Conservation (phyloP, 2,329 filamentous ascomycete genomes). For the Sclerotiophoma versabilis region DNA sequence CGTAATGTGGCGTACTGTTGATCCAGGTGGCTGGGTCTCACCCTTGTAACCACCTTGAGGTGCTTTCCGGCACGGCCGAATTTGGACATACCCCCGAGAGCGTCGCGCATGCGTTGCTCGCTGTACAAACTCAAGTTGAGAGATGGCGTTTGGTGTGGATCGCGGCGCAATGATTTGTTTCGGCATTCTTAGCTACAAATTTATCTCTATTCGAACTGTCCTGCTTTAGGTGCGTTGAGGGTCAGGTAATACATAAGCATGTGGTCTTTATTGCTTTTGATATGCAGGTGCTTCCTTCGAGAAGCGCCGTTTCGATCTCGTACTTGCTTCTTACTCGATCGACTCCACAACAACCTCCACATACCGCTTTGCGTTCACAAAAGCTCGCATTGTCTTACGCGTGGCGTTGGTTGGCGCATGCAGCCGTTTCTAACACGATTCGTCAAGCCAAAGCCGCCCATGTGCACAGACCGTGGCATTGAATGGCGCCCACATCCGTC, state of each 20-base stretch:
- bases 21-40: constrained; percentile 4
- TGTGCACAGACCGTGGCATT: neutral
- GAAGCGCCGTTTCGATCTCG: constrained; percentile 7
- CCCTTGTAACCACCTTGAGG: neutral
- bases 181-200: constrained; percentile 3
- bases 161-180: neutral
- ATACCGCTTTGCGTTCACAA: neutral
- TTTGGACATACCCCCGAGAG: constrained; percentile 10
- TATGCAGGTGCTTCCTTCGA: constrained; percentile 8
- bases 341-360: constrained; percentile 10
- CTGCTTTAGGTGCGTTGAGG: neutral
- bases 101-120: neutral
- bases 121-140: constrained; percentile 8
- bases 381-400: neutral
- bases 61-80: constrained; percentile 17
- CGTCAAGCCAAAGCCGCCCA: neutral
- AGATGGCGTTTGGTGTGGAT: neutral
- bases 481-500: constrained; percentile 4
- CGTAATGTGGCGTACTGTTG: constrained; percentile 4
- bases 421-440: constrained; percentile 1
- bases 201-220: neutral
- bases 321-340: constrained; percentile 11
- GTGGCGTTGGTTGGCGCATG: neutral
- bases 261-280: constrained; percentile 10
- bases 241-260: neutral